These are phyloP conservation scores for Hordeum vulgare DNA, from an alignment of 176 grass and related monocot species.

Conservation along the genomic window DNA sequence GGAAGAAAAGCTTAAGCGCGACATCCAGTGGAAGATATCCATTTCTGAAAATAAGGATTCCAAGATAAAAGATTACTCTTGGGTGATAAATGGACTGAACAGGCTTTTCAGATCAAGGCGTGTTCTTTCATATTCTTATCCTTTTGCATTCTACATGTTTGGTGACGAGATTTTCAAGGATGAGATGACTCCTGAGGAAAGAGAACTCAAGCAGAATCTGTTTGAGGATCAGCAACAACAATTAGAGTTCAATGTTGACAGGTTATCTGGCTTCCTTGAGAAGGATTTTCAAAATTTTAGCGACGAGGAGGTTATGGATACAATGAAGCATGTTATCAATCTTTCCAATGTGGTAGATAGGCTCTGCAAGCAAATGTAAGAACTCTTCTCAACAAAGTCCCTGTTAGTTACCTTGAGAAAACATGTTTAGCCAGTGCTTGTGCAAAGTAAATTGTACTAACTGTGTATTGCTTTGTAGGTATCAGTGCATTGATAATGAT, in stretches of 20 bases:
- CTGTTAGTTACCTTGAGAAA: not conserved
- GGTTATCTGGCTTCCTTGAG: constrained; percentile 58
- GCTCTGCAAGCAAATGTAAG: constrained; percentile 78
- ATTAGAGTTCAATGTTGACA: constrained; percentile 93
- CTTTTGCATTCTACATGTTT: constrained; percentile 79
- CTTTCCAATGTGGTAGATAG: constrained; percentile 60
- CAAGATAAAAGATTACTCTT: constrained; percentile 91
- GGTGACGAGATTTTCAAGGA: constrained; percentile 76
- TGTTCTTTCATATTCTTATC: constrained; percentile 88
- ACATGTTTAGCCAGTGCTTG: not conserved
- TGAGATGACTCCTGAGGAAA: constrained; percentile 56
- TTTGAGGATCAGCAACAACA: constrained; percentile 99
- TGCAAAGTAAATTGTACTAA: not conserved
- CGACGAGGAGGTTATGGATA: constrained; percentile 54
- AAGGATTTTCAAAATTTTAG: constrained; percentile 52
- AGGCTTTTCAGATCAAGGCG: constrained; percentile 92
- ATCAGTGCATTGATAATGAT: constrained; percentile 96
- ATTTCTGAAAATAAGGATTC: constrained; percentile 94
- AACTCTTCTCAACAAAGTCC: not conserved
- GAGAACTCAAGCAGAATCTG: constrained; percentile 85
- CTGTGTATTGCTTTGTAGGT: constrained; percentile 55
- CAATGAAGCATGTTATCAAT: constrained; percentile 62
- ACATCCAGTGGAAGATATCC: constrained; percentile 78
- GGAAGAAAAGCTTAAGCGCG: constrained; percentile 53
- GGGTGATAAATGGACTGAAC: constrained; percentile 85